A percentile compares a stretch with the other conserved stretches of the same genome.
These are phyloP conservation scores for Nematocida major DNA, from an alignment of 371 early-diverging fungal species.

Conservation along the genomic window DNA sequence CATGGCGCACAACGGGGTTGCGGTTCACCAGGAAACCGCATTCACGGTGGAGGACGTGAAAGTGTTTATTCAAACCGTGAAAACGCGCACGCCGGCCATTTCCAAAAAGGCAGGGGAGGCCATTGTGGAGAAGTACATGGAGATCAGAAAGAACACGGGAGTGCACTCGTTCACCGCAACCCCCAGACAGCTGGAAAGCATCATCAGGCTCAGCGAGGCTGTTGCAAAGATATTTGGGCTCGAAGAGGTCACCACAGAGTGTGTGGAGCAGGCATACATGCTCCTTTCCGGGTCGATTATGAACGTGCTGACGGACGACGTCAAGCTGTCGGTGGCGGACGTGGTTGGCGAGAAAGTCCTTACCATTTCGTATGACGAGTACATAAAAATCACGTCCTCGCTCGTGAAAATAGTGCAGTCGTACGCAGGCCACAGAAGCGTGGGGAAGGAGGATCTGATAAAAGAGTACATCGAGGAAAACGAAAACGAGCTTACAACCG, in stretches of 20 bases:
- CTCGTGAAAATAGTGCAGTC: slow-evolving; percentile 56
- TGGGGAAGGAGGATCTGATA: slow-evolving; percentile 69
- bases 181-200: slow-evolving; percentile 64
- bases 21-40: not conserved
- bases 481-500: slow-evolving; percentile 69
- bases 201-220: slow-evolving; percentile 66
- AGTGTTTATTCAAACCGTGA: slow-evolving; percentile 57
- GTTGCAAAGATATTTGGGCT: slow-evolving; percentile 66
- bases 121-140: slow-evolving; percentile 77
- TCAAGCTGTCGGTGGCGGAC: slow-evolving; percentile 65
- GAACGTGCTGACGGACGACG: slow-evolving; percentile 77
- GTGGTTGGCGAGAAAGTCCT: slow-evolving; percentile 63
- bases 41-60: slow-evolving; percentile 59
- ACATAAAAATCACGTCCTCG: slow-evolving; percentile 47
- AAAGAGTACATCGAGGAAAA: slow-evolving; percentile 71
- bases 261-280: slow-evolving; percentile 81
- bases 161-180: slow-evolving; percentile 67
- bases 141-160: slow-evolving; percentile 78
- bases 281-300: slow-evolving; percentile 82
- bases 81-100: slow-evolving; percentile 65
- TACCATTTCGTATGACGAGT: slow-evolving; percentile 55
- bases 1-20: slow-evolving; percentile 58
- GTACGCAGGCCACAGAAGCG: slow-evolving; percentile 45
- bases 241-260: slow-evolving; percentile 64
- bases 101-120: slow-evolving; percentile 72